These are phyloP conservation scores for Blastobotrys attinorum DNA, from an alignment of 805 yeast genomes.

Conservation along the genomic window DNA sequence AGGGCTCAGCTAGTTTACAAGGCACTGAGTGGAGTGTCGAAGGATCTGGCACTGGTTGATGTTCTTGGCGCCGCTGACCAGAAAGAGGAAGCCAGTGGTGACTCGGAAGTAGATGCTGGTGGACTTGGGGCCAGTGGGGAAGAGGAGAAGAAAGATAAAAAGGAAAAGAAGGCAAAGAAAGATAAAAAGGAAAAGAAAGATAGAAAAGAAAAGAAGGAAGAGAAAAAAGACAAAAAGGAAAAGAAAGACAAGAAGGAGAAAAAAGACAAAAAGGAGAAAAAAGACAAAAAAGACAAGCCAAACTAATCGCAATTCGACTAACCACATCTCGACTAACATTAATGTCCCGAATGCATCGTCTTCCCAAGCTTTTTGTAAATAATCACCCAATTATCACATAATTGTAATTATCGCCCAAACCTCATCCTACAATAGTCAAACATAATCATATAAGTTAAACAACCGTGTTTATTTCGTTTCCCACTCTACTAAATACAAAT, in stretches of 20 bases:
- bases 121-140: conserved; percentile 1
- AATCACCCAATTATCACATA: too few relatives aligned
- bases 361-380: background rate
- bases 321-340: too few relatives aligned
- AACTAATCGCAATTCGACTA: too few relatives aligned
- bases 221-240: conserved; percentile 5
- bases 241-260: conserved; percentile 7
- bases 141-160: conserved; percentile 8
- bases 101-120: background rate
- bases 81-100: conserved; percentile 3
- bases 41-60: conserved; percentile 14
- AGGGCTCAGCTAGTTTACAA: conserved; percentile 17
- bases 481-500: too few relatives aligned
- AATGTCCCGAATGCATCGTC: too few relatives aligned
- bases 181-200: conserved; percentile 6
- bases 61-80: conserved; percentile 1
- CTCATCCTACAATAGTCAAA: too few relatives aligned
- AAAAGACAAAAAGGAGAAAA: conserved; percentile 10
- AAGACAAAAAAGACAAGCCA: conserved; percentile 13
- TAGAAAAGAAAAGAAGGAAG: conserved; percentile 6
- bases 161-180: conserved; percentile 11
- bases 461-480: too few relatives aligned
- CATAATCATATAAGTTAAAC: too few relatives aligned
- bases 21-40: conserved; percentile 12
- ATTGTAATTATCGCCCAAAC: too few relatives aligned